Percentiles rank a stretch among this genome's conserved stretches.
phyloP scores from a whole-genome alignment of 352 stramenopile genomes.

The Globisporangium cystogenes region DNA sequence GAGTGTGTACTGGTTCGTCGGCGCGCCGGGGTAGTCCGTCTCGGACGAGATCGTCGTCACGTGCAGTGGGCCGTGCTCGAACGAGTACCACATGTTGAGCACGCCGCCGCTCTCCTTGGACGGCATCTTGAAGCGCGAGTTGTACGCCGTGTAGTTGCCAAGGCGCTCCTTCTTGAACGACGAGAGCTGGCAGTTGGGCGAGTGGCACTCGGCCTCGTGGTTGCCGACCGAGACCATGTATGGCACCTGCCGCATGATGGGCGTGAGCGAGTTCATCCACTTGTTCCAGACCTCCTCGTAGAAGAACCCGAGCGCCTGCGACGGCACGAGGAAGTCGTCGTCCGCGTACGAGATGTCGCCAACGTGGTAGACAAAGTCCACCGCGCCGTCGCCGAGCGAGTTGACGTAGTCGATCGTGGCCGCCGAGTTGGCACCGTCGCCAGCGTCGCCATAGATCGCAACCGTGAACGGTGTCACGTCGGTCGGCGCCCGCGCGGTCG shows the following conservation, averaged over 20 bases:
- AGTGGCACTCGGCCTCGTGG: constrained; percentile 88
- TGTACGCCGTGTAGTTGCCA: constrained; percentile 82
- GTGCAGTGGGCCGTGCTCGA: constrained; percentile 77
- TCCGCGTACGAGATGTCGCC: constrained; percentile 61
- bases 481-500: constrained; percentile 17
- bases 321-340: constrained; percentile 18
- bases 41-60: constrained; percentile 84
- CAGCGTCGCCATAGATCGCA: constrained; percentile 51
- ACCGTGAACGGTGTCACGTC: constrained; percentile 37
- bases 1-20: constrained; percentile 32
- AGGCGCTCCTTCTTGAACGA: constrained; percentile 41
- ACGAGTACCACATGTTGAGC: constrained; percentile 89
- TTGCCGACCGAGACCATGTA: constrained; percentile 87
- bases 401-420: constrained; percentile 37
- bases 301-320: constrained; percentile 52
- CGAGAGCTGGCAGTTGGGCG: constrained; percentile 46
- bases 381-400: constrained; percentile 17
- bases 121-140: constrained; percentile 84
- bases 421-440: constrained; percentile 31
- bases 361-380: constrained; percentile 69
- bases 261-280: constrained; percentile 67
- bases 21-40: constrained; percentile 44
- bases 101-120: constrained; percentile 44
- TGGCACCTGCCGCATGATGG: constrained; percentile 46
- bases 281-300: constrained; percentile 87